Evolutionary conservation across 257 asterid species (phyloP), one percentile per base, ranked within the genome.

Genomic region (Eucommia ulmoides): DNA sequence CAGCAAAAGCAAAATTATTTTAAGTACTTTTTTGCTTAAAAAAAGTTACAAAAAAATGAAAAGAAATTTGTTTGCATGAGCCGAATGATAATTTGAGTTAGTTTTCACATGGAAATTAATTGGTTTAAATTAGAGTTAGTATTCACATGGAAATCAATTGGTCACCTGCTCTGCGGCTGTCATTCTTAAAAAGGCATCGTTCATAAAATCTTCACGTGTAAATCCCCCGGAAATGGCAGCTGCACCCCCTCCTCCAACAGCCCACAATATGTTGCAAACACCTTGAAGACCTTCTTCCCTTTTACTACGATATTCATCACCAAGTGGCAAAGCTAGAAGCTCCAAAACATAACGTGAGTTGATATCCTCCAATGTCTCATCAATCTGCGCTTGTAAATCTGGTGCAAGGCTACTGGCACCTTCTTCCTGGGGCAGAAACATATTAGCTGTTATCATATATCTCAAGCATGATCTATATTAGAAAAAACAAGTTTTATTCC

Each of bases 181-280:
- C 98, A 91, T 91, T 41, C 35, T 71, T 51, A 69, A 71, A 71
- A 91, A 91, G 49, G 91, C 84, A 71, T 85, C 89, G 24, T 80
- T 91, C 96, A 91, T 91, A 75, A 91, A 91, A 65, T 83, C 88
- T 78, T 91, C 98, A 38, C 94, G 96, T 0, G 96, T 91, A 56
- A 73, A 83, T 25, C 96, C 96, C 45, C 96, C 98, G 33, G 83
- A 79, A 59, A 83, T 65, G 44, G 98, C 96, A 68, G 94, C 79
- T 26, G 98, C 96, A 55, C 96, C 98, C 33, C 98, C 96, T 59
- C 93, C 96, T 50, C 98, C 98, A 46, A 91, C 98, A 65, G 98
- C 80, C 98, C 96, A 91, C 69, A 86, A 71, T 52, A 91, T 73
- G 58, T 91, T 91, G 14, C 94, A 77, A 51, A 91, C 84, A 51